Evolutionary conservation across 768 basidiomycete genomes (phyloP), one percentile per base, ranked within the genome.

Genomic region (Gymnopilus junonius): DNA sequence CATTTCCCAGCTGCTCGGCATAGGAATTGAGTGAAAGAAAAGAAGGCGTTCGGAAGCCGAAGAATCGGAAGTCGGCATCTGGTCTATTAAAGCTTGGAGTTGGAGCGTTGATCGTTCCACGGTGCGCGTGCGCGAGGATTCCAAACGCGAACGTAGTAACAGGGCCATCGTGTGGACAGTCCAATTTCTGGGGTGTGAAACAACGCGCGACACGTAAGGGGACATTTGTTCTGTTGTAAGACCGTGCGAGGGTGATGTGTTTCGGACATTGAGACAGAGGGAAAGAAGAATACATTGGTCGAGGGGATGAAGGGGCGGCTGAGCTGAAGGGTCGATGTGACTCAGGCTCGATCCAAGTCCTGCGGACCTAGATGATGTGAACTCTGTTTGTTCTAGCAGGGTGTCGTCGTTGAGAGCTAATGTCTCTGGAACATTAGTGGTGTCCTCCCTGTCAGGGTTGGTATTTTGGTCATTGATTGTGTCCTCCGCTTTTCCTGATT

Each of bases 81-180:
- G 97, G 72, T 99, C 97, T 63, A 99, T 87, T 59, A 99, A 83
- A 0, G 97, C 95, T 72, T 97, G 94, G 4, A 99, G 87, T 75
- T 99, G 97, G 2, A 99, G 81, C 1, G 91, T 88, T 2, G 95
- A 88, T 25, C 97, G 87, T 74, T 99, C 97, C 68, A 96, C 92
- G 14, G 97, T 99, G 23, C 97, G 87, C 0, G 93, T 93, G 43
- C 97, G 87, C 17, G 85, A 81, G 0, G 95, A 85, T 75, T 99
- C 97, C 61, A 97, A 88, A 7, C 97, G 87, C 10, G 97, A 92
- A 29, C 97, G 91, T 27, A 98, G 87, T 54, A 99, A 85, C 56
- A 99, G 88, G 29, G 95, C 96, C 88, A 96, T 97, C 37, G 96
- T 97, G 77, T 99, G 94, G 31, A 99, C 82, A 5, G 94, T 92